These are phyloP conservation scores for Bryum argenteum DNA, from an alignment of 225 moss, liverwort and hornwort genomes.

Conservation along the genomic window DNA sequence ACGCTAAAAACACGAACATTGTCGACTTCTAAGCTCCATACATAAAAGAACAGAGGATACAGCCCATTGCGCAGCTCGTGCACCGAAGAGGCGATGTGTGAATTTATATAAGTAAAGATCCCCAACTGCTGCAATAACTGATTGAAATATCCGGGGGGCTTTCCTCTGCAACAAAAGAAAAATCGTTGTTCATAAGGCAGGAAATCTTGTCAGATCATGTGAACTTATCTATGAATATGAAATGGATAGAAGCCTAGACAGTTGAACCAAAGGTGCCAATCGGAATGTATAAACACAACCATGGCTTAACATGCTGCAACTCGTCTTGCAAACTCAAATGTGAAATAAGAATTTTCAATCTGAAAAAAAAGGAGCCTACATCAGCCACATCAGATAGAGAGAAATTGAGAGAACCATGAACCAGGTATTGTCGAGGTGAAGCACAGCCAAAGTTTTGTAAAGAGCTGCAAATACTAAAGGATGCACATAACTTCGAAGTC, in stretches of 20 bases:
- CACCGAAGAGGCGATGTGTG: conserved; percentile 69
- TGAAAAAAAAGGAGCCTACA: neutral
- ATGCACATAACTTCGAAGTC: conserved; percentile 89
- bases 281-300: conserved; percentile 3
- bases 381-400: conserved; percentile 19
- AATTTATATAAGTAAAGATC: conserved; percentile 94
- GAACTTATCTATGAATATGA: neutral
- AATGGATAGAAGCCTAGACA: conserved; percentile 2
- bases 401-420: conserved; percentile 83
- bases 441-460: conserved; percentile 75
- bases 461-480: conserved; percentile 87
- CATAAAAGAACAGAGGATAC: conserved; percentile 66
- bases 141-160: conserved; percentile 81
- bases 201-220: conserved; percentile 10
- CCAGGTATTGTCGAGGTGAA: conserved; percentile 83
- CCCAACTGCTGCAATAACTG: conserved; percentile 78
- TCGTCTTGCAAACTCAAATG: conserved; percentile 22
- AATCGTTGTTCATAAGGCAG: conserved; percentile 10
- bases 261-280: conserved; percentile 1
- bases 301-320: conserved; percentile 17
- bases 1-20: conserved; percentile 7
- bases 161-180: conserved; percentile 53
- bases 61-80: conserved; percentile 79
- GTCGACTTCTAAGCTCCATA: conserved; percentile 7
- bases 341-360: conserved; percentile 15